Percentiles rank a stretch among this genome's conserved stretches.
Conservation (phyloP, 768 basidiomycete species). For the Mycena vitilis region DNA sequence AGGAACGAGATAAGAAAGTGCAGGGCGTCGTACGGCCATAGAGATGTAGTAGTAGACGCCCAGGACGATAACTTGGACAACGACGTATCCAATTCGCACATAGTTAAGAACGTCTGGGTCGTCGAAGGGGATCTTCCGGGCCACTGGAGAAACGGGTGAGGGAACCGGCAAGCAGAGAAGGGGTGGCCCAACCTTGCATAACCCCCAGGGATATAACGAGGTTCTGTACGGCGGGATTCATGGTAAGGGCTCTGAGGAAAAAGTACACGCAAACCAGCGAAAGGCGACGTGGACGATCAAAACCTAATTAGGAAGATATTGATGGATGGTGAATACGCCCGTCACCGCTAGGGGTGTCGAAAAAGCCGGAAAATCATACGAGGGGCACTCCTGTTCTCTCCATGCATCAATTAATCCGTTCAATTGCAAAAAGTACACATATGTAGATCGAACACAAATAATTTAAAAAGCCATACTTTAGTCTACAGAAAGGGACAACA, state of each 20-base stretch:
- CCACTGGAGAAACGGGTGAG: constrained; percentile 63
- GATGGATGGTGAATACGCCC: too few relatives aligned
- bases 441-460: constrained; percentile 34
- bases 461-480: constrained; percentile 28
- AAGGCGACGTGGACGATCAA: constrained; percentile 12
- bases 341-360: too few relatives aligned
- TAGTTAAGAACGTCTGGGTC: constrained; percentile 85
- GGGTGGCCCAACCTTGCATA: constrained; percentile 78
- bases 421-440: constrained; percentile 31
- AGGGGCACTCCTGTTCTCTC: too few relatives aligned
- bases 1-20: not conserved
- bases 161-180: not conserved
- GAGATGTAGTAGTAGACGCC: constrained; percentile 86
- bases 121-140: constrained; percentile 91
- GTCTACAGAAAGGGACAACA: constrained; percentile 36
- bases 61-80: constrained; percentile 77
- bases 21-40: constrained; percentile 62
- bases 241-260: constrained; percentile 47
- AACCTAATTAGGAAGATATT: not conserved
- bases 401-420: constrained; percentile 14
- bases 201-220: constrained; percentile 91
- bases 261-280: constrained; percentile 1
- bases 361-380: not conserved
- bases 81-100: constrained; percentile 86
- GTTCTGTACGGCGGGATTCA: constrained; percentile 84